These are phyloP conservation scores for Protomyces arabidopsidicola DNA, from an alignment of 1,139 yeast species.

Conservation along the genomic window DNA sequence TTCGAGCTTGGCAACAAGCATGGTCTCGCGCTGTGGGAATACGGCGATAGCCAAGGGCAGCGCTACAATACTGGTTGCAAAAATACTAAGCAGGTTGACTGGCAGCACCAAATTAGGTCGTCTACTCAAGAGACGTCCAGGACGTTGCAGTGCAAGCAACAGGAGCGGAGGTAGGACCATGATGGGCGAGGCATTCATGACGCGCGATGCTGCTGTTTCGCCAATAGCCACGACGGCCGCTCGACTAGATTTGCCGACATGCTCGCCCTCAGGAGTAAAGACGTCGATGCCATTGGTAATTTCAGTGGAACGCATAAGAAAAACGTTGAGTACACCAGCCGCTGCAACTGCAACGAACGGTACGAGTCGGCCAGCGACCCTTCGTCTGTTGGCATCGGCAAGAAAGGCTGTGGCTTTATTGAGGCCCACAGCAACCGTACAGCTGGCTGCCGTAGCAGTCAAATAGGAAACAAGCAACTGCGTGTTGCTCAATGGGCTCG, in stretches of 20 bases:
- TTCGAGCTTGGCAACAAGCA: conserved; percentile 3
- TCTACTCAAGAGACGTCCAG: conserved; percentile 42
- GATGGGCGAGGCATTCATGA: conserved; percentile 91
- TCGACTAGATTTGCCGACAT: conserved; percentile 70
- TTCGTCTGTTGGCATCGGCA: conserved; percentile 46
- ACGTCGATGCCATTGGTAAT: conserved; percentile 78
- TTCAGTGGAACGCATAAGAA: conserved; percentile 92
- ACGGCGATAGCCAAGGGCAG: conserved; percentile 93
- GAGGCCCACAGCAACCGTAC: conserved; percentile 90
- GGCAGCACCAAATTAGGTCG: conserved; percentile 49
- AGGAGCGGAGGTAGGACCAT: conserved; percentile 93
- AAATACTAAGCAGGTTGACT: conserved; percentile 77
- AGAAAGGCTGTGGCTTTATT: conserved; percentile 81
- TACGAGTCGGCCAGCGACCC: conserved; percentile 76
- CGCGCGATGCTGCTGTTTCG: conserved; percentile 92
- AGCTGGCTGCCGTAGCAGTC: conserved; percentile 88
- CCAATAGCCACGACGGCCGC: conserved; percentile 94
- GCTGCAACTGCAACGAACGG: conserved; percentile 98
- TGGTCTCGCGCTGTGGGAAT: conserved; percentile 53
- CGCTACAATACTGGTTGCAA: conserved; percentile 76
- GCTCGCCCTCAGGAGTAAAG: conserved; percentile 44
- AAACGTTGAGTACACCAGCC: conserved; percentile 91
- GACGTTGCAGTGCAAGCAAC: conserved; percentile 71
- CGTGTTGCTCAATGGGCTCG: conserved; percentile 75
- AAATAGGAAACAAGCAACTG: conserved; percentile 75